Base-by-base conservation (phyloP, 2,329 filamentous ascomycete species). In the Graphiopsis chlorocephala region DNA sequence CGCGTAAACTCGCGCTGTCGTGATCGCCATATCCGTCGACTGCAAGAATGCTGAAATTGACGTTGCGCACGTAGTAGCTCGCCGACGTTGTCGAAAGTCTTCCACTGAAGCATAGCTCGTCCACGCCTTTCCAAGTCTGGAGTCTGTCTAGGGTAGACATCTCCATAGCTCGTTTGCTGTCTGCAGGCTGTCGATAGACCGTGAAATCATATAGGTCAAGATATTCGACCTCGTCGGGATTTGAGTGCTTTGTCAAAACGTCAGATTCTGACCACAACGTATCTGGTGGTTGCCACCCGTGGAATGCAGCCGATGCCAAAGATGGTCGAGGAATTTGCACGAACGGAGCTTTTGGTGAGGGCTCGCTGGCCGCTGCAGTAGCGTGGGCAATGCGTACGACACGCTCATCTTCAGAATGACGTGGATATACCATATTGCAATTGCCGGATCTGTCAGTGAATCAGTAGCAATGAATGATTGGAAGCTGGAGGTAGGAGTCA, bases 21-120 rank as follows among this genome's bases (percentile, higher is more conserved):
- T 81, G 74, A 7, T 82, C 73, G 0, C 85, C 86, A 72, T 93
- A 92, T 29, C 87, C 87, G 1, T 87, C 89, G 12, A 95, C 83
- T 0, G 89, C 87, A 1, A 90, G 76, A 0, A 83, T 78, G 0
- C 76, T 71, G 55, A 94, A 90, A 0, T 81, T 78, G 0, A 91
- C 78, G 0, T 73, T 77, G 53, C 84, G 76, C 0, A 94, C 80
- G 64, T 84, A 90, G 47, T 78, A 78, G 8, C 67, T 66, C 42
- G 68, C 3, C 61, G 73, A 23, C 33, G 82, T 83, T 61, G 73
- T 23, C 10, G 79, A 82, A 0, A 93, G 73, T 0, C 84, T 72
- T 0, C 90, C 90, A 68, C 91, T 86, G 42, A 91, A 86, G 53
- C 79, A 85, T 61, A 86, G 81, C 4, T 66, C 70, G 17, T 72